Evolutionary conservation across 306 rosid species (phyloP), one percentile per base, ranked within the genome.

Genomic region (Sicyos edulis): DNA sequence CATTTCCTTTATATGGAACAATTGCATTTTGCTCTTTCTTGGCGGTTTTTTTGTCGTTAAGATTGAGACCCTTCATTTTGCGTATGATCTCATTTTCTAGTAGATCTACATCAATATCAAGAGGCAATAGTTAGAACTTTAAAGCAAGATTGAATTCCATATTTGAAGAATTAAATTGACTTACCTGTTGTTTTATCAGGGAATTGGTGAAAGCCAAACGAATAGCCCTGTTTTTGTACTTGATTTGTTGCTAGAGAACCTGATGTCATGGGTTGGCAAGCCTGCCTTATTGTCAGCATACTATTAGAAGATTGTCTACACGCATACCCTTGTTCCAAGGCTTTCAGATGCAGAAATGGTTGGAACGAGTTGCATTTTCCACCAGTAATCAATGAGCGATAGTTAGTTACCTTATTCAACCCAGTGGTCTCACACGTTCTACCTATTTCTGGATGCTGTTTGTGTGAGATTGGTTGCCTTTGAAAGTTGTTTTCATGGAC

Each of bases 1-100:
- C 81, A 77, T 75, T 80, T 76, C 88, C 91, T 47, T 82, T 78
- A 64, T 85, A 93, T 19, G 85, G 84, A 51, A 93, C 92, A 75
- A 93, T 82, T 70, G 92, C 92, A 77, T 79, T 85, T 65, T 86
- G 79, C 37, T 73, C 88, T 51, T 75, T 75, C 76, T 55, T 74
- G 54, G 22, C 74, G 66, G 73, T n/a, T 72, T 56, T 81, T 77
- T 72, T 62, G 82, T 59, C 82, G 45, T 77, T 75, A 74, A 90
- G 84, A 74, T 78, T 77, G 77, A 87, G 92, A 76, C 60, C 72
- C 54, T 76, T 70, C 70, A 88, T 72, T 66, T 10, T 81, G 57
- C 74, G 42, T 78, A 51, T 77, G 66, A 88, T 81, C 61, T 82
- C 87, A 63, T 85, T 86, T 37, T 85, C 74, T 65, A 51, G 22